Percentiles rank a stretch among this genome's conserved stretches.
These are phyloP conservation scores for Vaccinium macrocarpon DNA, from an alignment of 148 eudicot genomes.

Conservation along the genomic window DNA sequence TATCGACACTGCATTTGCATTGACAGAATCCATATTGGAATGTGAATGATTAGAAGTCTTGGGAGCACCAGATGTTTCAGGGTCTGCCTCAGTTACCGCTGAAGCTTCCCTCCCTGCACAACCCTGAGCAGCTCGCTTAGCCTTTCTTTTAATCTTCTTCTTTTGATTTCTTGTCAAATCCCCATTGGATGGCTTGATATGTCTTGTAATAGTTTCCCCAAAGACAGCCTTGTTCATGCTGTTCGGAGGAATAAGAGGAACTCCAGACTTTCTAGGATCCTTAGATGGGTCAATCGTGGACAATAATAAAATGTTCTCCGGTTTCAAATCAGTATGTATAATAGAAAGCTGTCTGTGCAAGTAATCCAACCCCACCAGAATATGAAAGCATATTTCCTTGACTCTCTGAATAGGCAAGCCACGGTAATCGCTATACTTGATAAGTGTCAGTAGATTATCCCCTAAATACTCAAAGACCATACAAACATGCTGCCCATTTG, in stretches of 20 bases:
- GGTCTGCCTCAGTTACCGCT: constrained; percentile 10
- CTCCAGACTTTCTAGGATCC: constrained; percentile 15
- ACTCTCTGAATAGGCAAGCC: constrained; percentile 19
- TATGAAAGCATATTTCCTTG: constrained; percentile 20
- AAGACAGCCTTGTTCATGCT: constrained; percentile 7
- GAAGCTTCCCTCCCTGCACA: constrained; percentile 22
- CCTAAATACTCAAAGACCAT: constrained; percentile 24
- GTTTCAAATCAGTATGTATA: constrained; percentile 24
- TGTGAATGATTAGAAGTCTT: constrained; percentile 20
- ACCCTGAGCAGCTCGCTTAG: constrained; percentile 21
- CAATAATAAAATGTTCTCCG: constrained; percentile 16
- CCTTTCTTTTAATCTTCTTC: constrained; percentile 22
- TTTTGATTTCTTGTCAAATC: constrained; percentile 21
- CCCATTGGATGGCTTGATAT: constrained; percentile 19
- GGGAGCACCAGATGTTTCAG: constrained; percentile 28
- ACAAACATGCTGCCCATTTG: constrained; percentile 22
- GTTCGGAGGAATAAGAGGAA: constrained; percentile 15
- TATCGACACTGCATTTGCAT: constrained; percentile 39
- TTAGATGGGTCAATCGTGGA: constrained; percentile 20
- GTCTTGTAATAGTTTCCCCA: constrained; percentile 4
- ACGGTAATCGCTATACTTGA: constrained; percentile 11
- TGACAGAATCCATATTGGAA: constrained; percentile 35
- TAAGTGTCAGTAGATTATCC: constrained; percentile 21
- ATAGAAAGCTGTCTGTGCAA: constrained; percentile 24
- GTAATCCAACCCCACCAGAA: constrained; percentile 22